Evolutionary conservation across 2,329 filamentous ascomycete genomes (phyloP), one percentile per base, ranked within the genome.

Genomic region (Samsoniella hepiali): DNA sequence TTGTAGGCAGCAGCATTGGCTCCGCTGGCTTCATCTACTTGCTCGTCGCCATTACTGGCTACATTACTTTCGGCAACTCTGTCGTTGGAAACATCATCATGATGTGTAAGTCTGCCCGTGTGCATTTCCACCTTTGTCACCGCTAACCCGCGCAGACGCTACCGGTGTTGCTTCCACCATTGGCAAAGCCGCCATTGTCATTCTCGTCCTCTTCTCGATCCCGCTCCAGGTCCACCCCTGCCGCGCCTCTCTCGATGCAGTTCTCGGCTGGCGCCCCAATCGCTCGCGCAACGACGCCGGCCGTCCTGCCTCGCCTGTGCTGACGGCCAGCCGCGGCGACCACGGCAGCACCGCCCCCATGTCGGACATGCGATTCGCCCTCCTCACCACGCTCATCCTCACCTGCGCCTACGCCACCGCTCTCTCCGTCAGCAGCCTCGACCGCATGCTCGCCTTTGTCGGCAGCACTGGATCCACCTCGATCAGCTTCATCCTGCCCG

Each of bases 151-250:
- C 29, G 8, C 13, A 78, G 76, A 78, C 56, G 76, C 75, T 6
- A 78, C 76, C 5, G 75, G 76, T 36, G 83, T 91, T 50, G 88
- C 90, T 17, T 94, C 93, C 1, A 98, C 94, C 1, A 93, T 99
- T 69, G 95, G 91, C 61, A 94, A 96, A 68, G 91, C 93, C 3
- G 95, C 95, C 54, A 99, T 99, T 67, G 95, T 99, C 44, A 84
- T 98, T 64, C 86, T 99, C 1, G 95, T 99, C 69, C 93, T 96
- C 75, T 98, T 99, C 75, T 97, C 93, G 17, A 94, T 98, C 65
- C 95, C 95, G 1, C 84, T 99, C 1, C 95, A 99, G 76, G 90
- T 97, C 44, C 95, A 99, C 73, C 95, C 95, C 0, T 98, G 95
- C 77, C 88, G 95, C 65, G 95, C 95, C n/a, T 96, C 91, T 17